Percentiles rank a stretch among this genome's conserved stretches.
phyloP scores from a whole-genome alignment of 2,329 filamentous ascomycete genomes.

The Coniochaeta ligniaria region DNA sequence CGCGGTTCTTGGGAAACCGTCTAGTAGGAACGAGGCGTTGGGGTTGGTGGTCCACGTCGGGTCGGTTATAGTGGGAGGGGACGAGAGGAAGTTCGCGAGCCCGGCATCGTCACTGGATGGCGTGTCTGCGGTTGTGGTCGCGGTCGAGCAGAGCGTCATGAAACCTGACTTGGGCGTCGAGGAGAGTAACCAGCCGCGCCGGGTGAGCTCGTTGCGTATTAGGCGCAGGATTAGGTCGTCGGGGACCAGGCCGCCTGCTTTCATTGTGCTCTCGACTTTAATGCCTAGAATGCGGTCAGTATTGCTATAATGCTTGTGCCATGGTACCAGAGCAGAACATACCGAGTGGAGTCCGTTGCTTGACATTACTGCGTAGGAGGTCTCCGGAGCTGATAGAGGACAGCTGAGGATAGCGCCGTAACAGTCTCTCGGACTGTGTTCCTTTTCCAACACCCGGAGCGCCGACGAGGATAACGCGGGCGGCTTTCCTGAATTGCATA shows the following conservation, averaged over 20 bases:
- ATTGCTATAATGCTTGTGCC: neutral
- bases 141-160: conserved; percentile 42
- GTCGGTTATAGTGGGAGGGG: conserved; percentile 23
- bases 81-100: conserved; percentile 32
- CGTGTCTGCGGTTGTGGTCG: conserved; percentile 32
- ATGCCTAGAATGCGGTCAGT: conserved; percentile 52
- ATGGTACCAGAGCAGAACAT: conserved; percentile 20
- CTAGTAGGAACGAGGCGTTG: conserved; percentile 83
- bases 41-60: conserved; percentile 58
- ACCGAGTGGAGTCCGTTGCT: conserved; percentile 81
- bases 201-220: conserved; percentile 82
- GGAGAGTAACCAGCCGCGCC: conserved; percentile 72
- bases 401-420: conserved; percentile 80
- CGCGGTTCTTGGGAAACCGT: conserved; percentile 90
- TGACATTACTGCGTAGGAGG: conserved; percentile 85
- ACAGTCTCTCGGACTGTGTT: conserved; percentile 85
- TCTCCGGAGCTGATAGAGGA: conserved; percentile 92
- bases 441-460: conserved; percentile 97
- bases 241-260: conserved; percentile 79
- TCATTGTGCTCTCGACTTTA: conserved; percentile 85
- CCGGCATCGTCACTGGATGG: conserved; percentile 22
- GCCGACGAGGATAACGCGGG: conserved; percentile 88
- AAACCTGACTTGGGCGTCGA: conserved; percentile 31
- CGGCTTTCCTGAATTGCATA: conserved; percentile 70
- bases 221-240: conserved; percentile 88